Evolutionary conservation across 148 eudicot genomes (phyloP), one percentile per base, ranked within the genome.

Genomic region (Camellia sinensis): DNA sequence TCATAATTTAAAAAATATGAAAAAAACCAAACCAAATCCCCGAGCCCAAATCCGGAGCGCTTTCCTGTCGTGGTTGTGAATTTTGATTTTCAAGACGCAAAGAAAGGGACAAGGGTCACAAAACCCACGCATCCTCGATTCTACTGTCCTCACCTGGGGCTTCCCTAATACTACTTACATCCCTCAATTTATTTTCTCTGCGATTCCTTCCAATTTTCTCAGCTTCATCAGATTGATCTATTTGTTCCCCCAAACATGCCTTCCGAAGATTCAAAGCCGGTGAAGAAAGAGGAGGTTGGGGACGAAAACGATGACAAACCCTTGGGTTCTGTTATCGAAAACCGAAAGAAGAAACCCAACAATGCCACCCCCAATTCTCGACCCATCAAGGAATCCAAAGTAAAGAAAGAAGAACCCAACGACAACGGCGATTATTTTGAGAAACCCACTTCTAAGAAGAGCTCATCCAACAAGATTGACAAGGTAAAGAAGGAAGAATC

Each of bases 201-300:
- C 43, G 14, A 48, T 50, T 11, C 56, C 43, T 22, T 48, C 48
- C 60, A 52, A 66, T 77, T 77, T 22, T 37, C 37, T 37, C 22
- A 13, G 29, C 12, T 37, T 73, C 80, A 75, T 76, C 7, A 54
- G 53, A 73, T 6, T 62, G 40, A 59, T 44, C 56, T 0, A 29
- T 29, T 29, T 29, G 14, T 70, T 4, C 13, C 13, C 64, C 63
- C 11, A 19, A 67, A 73, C 37, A 91, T 91, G 94, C 84, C 90
- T 56, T 76, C 86, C 61, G 88, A 87, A 62, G 85, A 85, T 53
- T 70, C 88, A 41, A 86, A 85, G 81, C 54, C 79, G 10, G 69
- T 82, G 75, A 91, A 86, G 84, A 82, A 87, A 65, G 88, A 85
- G 64, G 82, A 81, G 67, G 22, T 71, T 11, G 81, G 70, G 17